A percentile compares a stretch with the other conserved stretches of the same genome.
Conservation (phyloP, 495 filamentous ascomycete species). For the Aspergillus avenaceus region DNA sequence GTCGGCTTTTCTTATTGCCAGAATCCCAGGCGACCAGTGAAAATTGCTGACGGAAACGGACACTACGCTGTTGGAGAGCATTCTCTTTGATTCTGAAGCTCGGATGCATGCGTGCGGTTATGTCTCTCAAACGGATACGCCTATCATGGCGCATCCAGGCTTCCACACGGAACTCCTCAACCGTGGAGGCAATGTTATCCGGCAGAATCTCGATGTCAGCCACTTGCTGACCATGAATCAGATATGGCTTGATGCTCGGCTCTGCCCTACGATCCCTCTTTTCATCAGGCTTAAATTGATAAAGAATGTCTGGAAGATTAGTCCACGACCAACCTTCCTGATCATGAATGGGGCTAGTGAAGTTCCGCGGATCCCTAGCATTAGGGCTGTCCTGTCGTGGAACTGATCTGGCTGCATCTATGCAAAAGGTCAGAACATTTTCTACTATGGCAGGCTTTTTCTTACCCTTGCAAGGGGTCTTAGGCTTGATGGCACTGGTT, state of each 20-base stretch:
- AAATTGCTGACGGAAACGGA: slow-evolving; percentile 15
- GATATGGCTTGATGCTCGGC: slow-evolving; percentile 1
- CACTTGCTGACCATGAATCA: slow-evolving; percentile 10
- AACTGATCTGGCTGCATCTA: not conserved
- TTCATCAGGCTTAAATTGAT: slow-evolving; percentile 8
- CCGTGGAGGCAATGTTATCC: slow-evolving; percentile 15
- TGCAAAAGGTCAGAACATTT: not conserved
- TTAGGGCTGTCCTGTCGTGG: slow-evolving; percentile 12
- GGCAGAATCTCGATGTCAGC: slow-evolving; percentile 15
- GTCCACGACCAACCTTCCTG: slow-evolving; percentile 15
- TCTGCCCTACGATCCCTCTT: not conserved
- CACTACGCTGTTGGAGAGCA: slow-evolving; percentile 14
- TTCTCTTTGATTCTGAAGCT: slow-evolving; percentile 9
- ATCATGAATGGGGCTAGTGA: slow-evolving; percentile 6
- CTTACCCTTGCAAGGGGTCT: not conserved
- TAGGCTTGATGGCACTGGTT: too few species aligned
- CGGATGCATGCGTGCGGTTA: slow-evolving; percentile 15
- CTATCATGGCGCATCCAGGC: slow-evolving; percentile 22
- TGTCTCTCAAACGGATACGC: slow-evolving; percentile 16
- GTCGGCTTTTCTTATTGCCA: slow-evolving; percentile 11
- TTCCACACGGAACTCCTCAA: slow-evolving; percentile 20
- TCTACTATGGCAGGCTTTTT: not conserved
- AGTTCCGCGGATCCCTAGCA: slow-evolving; percentile 7
- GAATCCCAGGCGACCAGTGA: slow-evolving; percentile 18
- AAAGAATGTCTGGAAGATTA: slow-evolving; percentile 15